Evolutionary conservation across 306 rosid species (phyloP).

Genomic region (Purshia tridentata): DNA sequence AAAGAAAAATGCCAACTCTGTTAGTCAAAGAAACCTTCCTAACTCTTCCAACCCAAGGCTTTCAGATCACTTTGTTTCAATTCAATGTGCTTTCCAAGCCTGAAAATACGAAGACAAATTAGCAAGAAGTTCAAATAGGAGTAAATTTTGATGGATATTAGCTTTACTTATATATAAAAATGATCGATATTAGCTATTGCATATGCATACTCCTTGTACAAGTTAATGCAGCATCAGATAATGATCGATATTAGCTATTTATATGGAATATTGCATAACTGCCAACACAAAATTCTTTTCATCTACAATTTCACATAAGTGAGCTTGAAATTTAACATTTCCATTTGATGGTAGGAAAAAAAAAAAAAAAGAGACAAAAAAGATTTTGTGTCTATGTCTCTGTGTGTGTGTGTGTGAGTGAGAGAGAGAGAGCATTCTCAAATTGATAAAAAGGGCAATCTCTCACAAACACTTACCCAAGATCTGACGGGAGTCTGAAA

Average conservation of each 20-base stretch:
- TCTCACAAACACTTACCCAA: conserved; percentile 58
- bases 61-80: conserved; percentile 62
- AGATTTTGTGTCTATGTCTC: too few species aligned
- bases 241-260: background rate
- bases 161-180: background rate
- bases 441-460: conserved; percentile 3
- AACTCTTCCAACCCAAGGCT: conserved; percentile 70
- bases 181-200: background rate
- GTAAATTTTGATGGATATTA: background rate
- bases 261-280: background rate
- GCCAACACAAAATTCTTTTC: background rate
- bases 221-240: conserved; percentile 8
- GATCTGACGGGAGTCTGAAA: conserved; percentile 84
- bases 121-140: conserved; percentile 10
- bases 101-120: conserved; percentile 34
- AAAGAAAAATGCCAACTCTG: conserved; percentile 1
- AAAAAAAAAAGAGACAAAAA: background rate
- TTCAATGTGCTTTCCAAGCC: conserved; percentile 77
- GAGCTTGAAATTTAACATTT: background rate
- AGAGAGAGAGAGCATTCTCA: too few species aligned
- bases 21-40: conserved; percentile 15
- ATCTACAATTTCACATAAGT: background rate
- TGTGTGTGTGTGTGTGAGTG: too few species aligned
- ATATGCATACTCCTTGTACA: background rate
- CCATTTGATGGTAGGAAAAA: background rate